Conservation (phyloP, 2,329 filamentous ascomycete species). For the Trichophyton equinum region DNA sequence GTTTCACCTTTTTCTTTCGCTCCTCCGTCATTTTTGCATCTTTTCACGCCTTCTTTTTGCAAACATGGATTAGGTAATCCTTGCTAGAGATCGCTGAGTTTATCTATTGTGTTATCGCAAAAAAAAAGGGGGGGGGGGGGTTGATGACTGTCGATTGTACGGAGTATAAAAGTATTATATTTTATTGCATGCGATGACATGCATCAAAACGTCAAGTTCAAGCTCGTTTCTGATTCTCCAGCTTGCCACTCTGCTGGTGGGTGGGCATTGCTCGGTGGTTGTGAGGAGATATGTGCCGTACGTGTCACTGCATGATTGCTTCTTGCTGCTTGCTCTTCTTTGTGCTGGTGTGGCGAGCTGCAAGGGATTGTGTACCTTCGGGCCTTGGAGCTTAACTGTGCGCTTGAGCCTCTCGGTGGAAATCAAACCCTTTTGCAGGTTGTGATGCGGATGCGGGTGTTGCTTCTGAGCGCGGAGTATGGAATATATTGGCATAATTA, state of each 20-base stretch:
- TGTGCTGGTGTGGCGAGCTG: neutral
- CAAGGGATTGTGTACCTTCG: neutral
- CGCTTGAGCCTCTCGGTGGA: neutral
- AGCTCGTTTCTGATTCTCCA: neutral
- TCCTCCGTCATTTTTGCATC: neutral
- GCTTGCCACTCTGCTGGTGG: neutral
- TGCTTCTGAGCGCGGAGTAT: neutral
- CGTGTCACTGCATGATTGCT: conserved; percentile 1
- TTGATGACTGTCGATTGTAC: neutral
- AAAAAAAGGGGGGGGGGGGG: neutral
- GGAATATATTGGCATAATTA: neutral
- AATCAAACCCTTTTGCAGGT: neutral
- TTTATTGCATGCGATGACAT: neutral
- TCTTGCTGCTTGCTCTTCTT: neutral
- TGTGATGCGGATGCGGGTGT: neutral
- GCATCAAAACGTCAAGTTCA: neutral
- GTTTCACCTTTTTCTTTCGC: no score
- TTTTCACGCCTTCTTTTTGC: neutral
- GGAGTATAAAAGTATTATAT: no score
- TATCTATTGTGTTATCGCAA: neutral
- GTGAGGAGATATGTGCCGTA: neutral
- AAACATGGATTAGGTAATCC: neutral
- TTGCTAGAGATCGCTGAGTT: neutral
- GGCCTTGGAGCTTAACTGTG: neutral
- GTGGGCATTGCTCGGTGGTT: neutral